A percentile compares a stretch with the other conserved stretches of the same genome.
phyloP scores from a whole-genome alignment of 2,329 filamentous ascomycete genomes.

The Beauveria caledonica region DNA sequence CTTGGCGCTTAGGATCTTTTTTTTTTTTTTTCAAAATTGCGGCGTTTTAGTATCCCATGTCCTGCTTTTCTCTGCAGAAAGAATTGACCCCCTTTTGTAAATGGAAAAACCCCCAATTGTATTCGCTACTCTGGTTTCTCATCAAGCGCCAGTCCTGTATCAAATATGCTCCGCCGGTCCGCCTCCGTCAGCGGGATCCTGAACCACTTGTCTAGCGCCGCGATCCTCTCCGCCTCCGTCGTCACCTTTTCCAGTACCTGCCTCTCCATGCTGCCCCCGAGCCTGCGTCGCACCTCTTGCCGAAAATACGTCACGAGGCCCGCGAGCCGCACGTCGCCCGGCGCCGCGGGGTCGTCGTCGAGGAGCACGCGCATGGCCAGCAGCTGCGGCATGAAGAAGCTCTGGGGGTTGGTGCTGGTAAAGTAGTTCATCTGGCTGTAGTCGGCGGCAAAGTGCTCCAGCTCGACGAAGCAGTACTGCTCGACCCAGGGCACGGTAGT shows the following conservation, averaged over 20 bases:
- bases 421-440: slow-evolving; percentile 39
- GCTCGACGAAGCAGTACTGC: slow-evolving; percentile 44
- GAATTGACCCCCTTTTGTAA: neutral
- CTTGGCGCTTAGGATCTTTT: neutral
- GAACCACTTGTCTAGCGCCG: slow-evolving; percentile 42
- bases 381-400: slow-evolving; percentile 31
- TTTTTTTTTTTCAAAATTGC: neutral
- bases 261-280: slow-evolving; percentile 24
- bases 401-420: slow-evolving; percentile 26
- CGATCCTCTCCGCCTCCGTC: slow-evolving; percentile 40
- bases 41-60: neutral
- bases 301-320: slow-evolving; percentile 37
- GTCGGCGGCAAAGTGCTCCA: slow-evolving; percentile 38
- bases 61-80: neutral
- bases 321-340: slow-evolving; percentile 11
- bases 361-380: slow-evolving; percentile 26
- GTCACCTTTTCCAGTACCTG: slow-evolving; percentile 34
- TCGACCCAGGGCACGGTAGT: slow-evolving; percentile 32
- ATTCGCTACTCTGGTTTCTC: neutral
- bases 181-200: slow-evolving; percentile 35
- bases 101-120: no score
- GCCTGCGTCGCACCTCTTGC: slow-evolving; percentile 35
- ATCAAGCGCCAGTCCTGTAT: slow-evolving; percentile 20
- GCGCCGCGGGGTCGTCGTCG: slow-evolving; percentile 14
- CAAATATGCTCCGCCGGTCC: slow-evolving; percentile 41